phyloP scores from a whole-genome alignment of 495 filamentous ascomycete genomes.

The Penicillium steckii region DNA sequence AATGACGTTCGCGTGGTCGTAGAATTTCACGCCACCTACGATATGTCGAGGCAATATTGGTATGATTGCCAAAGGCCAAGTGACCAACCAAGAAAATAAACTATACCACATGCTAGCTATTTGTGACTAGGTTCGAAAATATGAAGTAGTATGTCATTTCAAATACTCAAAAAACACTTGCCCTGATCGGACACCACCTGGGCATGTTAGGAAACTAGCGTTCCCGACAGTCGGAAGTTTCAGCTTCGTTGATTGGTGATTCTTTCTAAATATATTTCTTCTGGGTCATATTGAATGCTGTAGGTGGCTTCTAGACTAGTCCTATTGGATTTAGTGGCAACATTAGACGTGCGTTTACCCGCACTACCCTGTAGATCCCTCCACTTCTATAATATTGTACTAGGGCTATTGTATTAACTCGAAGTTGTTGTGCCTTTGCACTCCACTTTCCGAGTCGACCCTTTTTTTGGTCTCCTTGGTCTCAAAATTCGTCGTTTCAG shows the following conservation, averaged over 20 bases:
- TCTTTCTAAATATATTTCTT: too few relatives aligned
- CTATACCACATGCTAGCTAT: background rate
- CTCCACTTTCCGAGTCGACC: background rate
- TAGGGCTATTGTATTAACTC: background rate
- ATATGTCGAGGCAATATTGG: background rate
- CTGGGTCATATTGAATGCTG: too few relatives aligned
- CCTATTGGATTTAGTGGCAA: background rate
- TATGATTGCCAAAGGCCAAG: background rate
- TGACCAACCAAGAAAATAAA: background rate
- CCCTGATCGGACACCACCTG: background rate
- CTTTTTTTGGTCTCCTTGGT: background rate
- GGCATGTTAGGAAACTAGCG: too few relatives aligned
- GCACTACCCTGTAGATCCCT: too few relatives aligned
- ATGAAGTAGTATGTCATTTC: background rate
- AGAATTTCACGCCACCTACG: background rate
- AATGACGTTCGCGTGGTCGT: background rate
- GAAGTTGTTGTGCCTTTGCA: background rate
- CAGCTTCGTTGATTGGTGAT: too few relatives aligned
- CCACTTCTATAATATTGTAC: background rate
- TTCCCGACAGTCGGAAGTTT: too few relatives aligned
- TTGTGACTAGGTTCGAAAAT: background rate
- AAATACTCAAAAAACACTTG: background rate
- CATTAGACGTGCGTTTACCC: too few relatives aligned
- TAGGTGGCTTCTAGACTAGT: background rate
- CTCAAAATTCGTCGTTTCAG: background rate